Evolutionary conservation across 352 stramenopile genomes (phyloP).

Genomic region (Globisporangium recalcitrans): DNA sequence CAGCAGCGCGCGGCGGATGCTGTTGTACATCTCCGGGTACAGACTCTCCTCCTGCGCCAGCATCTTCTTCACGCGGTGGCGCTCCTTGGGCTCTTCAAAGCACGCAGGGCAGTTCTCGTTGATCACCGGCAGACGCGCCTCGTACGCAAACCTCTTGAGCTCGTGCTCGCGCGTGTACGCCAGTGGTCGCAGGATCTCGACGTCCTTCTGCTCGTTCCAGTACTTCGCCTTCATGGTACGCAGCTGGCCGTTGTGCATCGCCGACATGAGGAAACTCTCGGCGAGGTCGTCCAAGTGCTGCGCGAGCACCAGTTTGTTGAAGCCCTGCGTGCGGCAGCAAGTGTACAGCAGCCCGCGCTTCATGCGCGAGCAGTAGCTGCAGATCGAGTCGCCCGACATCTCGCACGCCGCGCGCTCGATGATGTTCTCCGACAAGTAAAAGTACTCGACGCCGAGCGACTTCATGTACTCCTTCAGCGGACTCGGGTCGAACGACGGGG

Average conservation of each 20-base stretch:
- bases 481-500: conserved; percentile 94
- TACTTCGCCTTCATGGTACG: conserved; percentile 99
- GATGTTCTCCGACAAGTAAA: conserved; percentile 93
- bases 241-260: conserved; percentile 97
- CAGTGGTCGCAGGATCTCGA: conserved; percentile 94
- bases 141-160: conserved; percentile 82
- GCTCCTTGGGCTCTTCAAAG: conserved; percentile 97
- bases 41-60: conserved; percentile 93
- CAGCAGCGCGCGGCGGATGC: conserved; percentile 51
- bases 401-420: conserved; percentile 86
- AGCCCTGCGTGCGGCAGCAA: conserved; percentile 91
- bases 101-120: conserved; percentile 99
- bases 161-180: conserved; percentile 94
- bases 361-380: conserved; percentile 95
- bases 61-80: conserved; percentile 97
- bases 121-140: conserved; percentile 93
- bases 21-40: conserved; percentile 86
- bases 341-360: conserved; percentile 97
- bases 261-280: conserved; percentile 98
- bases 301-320: conserved; percentile 92
- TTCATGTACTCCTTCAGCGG: conserved; percentile 96
- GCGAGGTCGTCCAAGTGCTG: conserved; percentile 98
- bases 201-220: conserved; percentile 91
- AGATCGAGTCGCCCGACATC: conserved; percentile 90
- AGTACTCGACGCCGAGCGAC: conserved; percentile 92